Evolutionary conservation across 257 asterid genomes (phyloP).

Genomic region (Salvia rosmarinus): DNA sequence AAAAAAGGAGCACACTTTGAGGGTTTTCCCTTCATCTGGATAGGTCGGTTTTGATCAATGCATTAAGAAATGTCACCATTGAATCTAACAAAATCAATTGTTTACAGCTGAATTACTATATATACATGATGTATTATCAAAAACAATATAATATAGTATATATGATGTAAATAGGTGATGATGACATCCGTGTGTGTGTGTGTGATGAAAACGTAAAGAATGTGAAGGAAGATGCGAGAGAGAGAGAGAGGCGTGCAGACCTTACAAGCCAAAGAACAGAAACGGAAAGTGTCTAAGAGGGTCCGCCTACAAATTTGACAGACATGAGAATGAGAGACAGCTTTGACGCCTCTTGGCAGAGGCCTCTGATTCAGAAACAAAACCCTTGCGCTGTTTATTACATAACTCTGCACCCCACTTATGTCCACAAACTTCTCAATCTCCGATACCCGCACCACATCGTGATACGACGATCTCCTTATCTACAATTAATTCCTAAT

Average conservation of each 20-base stretch:
- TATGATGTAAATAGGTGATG: too few relatives aligned
- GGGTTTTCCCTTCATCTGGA: conserved; percentile 24
- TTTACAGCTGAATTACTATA: too few relatives aligned
- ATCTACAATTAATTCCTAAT: conserved; percentile 40
- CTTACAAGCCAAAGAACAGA: conserved; percentile 94
- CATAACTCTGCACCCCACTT: conserved; percentile 85
- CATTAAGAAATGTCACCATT: conserved; percentile 25
- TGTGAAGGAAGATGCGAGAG: neutral
- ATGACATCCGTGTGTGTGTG: neutral
- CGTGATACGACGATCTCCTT: conserved; percentile 93
- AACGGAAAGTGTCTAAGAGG: conserved; percentile 75
- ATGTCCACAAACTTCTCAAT: conserved; percentile 73
- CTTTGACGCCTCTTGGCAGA: conserved; percentile 70
- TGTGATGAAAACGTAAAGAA: neutral
- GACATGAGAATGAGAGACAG: conserved; percentile 73
- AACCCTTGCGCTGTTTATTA: conserved; percentile 89
- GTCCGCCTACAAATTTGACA: conserved; percentile 82
- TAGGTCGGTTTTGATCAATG: conserved; percentile 23
- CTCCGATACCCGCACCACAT: conserved; percentile 90
- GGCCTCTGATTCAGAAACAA: conserved; percentile 87
- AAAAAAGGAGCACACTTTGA: conserved; percentile 11
- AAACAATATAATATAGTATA: too few relatives aligned
- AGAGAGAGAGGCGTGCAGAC: conserved; percentile 39
- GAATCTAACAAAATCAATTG: neutral
- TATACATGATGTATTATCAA: too few relatives aligned